Evolutionary conservation across 1,284 basidiomycete species (phyloP).

Genomic region (Retiboletus flavoniger): DNA sequence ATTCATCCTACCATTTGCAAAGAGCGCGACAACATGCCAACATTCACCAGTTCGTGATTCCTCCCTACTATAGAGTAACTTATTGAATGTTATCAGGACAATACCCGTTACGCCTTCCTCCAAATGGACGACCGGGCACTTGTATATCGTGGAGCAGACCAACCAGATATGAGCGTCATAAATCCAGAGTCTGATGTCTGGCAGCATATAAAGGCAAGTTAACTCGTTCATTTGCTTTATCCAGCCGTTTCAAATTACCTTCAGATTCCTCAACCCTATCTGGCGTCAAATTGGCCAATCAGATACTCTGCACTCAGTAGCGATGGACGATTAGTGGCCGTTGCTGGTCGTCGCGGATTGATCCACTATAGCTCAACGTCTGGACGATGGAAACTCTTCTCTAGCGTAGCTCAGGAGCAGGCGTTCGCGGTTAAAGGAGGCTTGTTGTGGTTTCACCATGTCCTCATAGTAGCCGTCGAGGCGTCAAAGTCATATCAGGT

Average conservation of each 20-base stretch:
- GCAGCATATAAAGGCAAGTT: conserved; percentile 85
- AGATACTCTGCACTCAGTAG: conserved; percentile 89
- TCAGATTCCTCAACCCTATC: conserved; percentile 85
- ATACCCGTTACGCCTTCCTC: conserved; percentile 91
- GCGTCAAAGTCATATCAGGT: conserved; percentile 80
- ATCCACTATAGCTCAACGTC: conserved; percentile 93
- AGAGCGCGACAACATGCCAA: conserved; percentile 90
- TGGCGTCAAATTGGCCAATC: conserved; percentile 93
- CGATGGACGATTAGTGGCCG: conserved; percentile 90
- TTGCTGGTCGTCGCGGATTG: conserved; percentile 89
- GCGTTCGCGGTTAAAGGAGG: conserved; percentile 89
- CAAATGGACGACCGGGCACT: conserved; percentile 94
- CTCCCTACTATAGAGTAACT: background rate
- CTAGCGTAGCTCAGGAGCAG: conserved; percentile 83
- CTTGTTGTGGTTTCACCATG: conserved; percentile 95
- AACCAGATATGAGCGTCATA: conserved; percentile 97
- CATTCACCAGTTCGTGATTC: conserved; percentile 73
- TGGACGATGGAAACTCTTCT: conserved; percentile 94
- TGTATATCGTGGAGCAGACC: conserved; percentile 96
- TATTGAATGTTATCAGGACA: conserved; percentile 57
- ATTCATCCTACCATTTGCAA: conserved; percentile 89
- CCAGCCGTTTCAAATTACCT: background rate
- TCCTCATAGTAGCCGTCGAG: conserved; percentile 89
- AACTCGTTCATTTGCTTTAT: background rate
- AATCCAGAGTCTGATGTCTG: conserved; percentile 99